Evolutionary conservation across 495 filamentous ascomycete species (phyloP), one percentile per base, ranked within the genome.

Genomic region (Durotheca rogersii): DNA sequence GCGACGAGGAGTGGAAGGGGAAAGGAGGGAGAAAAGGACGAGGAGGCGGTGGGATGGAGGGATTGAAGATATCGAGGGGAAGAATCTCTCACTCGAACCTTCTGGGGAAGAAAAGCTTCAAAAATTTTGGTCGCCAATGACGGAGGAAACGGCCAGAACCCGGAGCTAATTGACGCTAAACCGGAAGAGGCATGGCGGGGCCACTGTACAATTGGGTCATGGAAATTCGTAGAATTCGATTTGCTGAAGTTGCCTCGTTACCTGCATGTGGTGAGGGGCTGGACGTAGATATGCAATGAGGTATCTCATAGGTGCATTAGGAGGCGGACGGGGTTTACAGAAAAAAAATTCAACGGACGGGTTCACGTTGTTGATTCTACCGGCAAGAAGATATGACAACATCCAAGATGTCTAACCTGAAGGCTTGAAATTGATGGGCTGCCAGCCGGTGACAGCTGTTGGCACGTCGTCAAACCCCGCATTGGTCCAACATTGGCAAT

Each of bases 51-150:
- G 19, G 37, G 42, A 20, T 12, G 17, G 48, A 33, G 47, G 33
- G 17, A 40, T 47, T 46, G 43, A 50, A 51, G 51, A 42, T 39
- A 41, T 47, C 20, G 20, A 27, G 51, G 19, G 29, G 27, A 47
- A 46, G 49, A 52, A 38, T 39, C n/a, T 48, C 37, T 31, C 48
- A 37, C 53, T 58, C 51, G 59, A 46, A 41, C 53, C 41, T 19
- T 37, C 45, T 34, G 55, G 49, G 47, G 47, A 51, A 59, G 41
- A 54, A 61, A 58, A 65, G 62, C 59, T 66, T 66, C 62, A 62
- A 66, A 66, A 63, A 58, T 53, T 63, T 66, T 53, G 55, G 51
- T 58, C 32, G 29, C 39, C 43, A 59, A 59, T 53, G 51, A 52
- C 48, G 51, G 59, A 53, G 40, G 58, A 55, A 42, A 37, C 58